phyloP scores from a whole-genome alignment of 2,329 filamentous ascomycete genomes.

The Trichoderma gracile region DNA sequence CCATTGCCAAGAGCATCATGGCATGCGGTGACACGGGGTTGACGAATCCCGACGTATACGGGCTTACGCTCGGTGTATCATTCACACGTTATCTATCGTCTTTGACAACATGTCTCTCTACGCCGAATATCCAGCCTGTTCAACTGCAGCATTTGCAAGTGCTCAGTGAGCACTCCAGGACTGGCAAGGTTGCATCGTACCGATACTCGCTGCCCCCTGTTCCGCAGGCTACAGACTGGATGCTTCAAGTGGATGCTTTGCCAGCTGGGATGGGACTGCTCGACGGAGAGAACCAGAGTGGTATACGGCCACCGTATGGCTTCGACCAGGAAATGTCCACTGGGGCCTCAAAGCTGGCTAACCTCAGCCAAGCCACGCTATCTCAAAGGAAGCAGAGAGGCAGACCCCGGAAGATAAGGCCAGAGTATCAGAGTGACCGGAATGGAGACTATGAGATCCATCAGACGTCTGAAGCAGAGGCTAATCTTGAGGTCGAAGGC shows the following conservation, averaged over 20 bases:
- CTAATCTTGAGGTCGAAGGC: background rate
- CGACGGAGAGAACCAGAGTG: background rate
- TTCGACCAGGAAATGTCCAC: slow-evolving; percentile 17
- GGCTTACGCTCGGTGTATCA: slow-evolving; percentile 40
- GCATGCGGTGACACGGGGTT: slow-evolving; percentile 35
- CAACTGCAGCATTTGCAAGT: slow-evolving; percentile 40
- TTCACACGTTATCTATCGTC: slow-evolving; percentile 43
- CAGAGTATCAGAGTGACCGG: background rate
- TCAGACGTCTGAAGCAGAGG: background rate
- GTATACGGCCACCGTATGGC: slow-evolving; percentile 11
- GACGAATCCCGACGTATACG: slow-evolving; percentile 43
- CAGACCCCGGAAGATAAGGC: slow-evolving; percentile 34
- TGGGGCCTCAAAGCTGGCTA: slow-evolving; percentile 30
- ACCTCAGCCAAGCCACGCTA: slow-evolving; percentile 33
- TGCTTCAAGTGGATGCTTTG: background rate
- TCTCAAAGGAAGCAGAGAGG: slow-evolving; percentile 34
- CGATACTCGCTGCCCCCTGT: slow-evolving; percentile 36
- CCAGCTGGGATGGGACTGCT: background rate
- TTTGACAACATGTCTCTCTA: slow-evolving; percentile 40
- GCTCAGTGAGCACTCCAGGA: slow-evolving; percentile 40
- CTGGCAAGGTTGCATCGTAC: slow-evolving; percentile 43
- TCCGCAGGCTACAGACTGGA: slow-evolving; percentile 12
- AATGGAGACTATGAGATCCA: background rate
- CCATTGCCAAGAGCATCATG: slow-evolving; percentile 37
- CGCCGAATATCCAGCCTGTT: slow-evolving; percentile 37